Conservation (phyloP, 768 basidiomycete genomes). For the Pleurotus djamor region DNA sequence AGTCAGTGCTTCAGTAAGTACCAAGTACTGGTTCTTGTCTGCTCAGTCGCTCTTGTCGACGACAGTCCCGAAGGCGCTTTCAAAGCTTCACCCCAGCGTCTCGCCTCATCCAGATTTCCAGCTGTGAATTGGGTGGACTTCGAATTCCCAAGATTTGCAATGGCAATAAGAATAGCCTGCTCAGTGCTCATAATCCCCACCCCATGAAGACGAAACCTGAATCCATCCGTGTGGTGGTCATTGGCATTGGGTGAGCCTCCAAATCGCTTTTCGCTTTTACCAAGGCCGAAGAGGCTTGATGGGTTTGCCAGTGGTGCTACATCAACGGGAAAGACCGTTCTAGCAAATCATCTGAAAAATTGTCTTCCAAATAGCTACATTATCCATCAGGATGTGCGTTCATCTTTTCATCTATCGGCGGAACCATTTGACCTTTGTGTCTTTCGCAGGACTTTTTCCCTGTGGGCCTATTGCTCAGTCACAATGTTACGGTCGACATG, state of each 20-base stretch:
- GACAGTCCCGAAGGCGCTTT: too few relatives aligned
- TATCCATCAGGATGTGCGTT: background rate
- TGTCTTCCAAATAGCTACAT: background rate
- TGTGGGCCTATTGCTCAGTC: background rate
- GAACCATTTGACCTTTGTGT: background rate
- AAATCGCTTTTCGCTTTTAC: background rate
- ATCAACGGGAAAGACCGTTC: background rate
- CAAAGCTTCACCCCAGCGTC: too few relatives aligned
- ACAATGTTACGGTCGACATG: too few relatives aligned
- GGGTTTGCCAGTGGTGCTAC: background rate
- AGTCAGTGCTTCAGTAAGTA: too few relatives aligned
- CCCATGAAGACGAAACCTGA: background rate
- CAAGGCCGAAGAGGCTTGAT: too few relatives aligned
- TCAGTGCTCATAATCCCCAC: too few relatives aligned
- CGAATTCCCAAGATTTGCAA: too few relatives aligned
- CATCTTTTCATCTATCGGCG: background rate
- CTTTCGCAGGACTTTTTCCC: background rate
- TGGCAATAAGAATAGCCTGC: too few relatives aligned
- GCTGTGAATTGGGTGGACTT: too few relatives aligned
- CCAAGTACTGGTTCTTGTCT: too few relatives aligned
- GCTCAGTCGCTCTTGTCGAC: too few relatives aligned
- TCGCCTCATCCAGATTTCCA: too few relatives aligned
- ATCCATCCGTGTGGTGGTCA: background rate
- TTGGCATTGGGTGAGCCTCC: background rate
- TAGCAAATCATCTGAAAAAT: slow-evolving; percentile 2